Evolutionary conservation across 192 early-diverging fungal species (phyloP), one percentile per base, ranked within the genome.

Genomic region (Backusella liffmaniae): DNA sequence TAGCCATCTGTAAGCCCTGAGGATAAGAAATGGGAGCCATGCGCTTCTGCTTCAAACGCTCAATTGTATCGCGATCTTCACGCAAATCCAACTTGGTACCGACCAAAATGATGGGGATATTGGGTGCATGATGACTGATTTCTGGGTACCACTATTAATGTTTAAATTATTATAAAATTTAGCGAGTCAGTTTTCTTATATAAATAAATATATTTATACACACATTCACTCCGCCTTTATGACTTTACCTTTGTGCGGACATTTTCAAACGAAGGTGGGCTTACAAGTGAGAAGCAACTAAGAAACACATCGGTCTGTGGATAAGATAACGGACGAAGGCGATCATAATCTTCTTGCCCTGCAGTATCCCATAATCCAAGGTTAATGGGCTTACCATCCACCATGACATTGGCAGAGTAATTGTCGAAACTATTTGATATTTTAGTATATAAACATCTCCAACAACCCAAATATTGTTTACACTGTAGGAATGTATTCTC

Each of bases 401-500:
- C 94, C 95, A 96, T 96, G 51, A 96, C 95, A 81, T 95, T 96
- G 44, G 94, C 95, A 46, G 94, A 95, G 87, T 96, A 96, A 85
- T 96, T 96, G 85, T 96, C 95, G 77, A 96, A 96, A 30, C 93
- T 94, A 67, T 36, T 49, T 9, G 16, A 53, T 10, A 29, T 1
- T 29, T 21, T 62, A 49, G 23, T 32, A 32, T 32, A 32, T 32
- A 2, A 32, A 32, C 32, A 32, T 32, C 32, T 32, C 36, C 8
- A 41, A 41, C 39, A 44, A 16, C 12, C 37, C 26, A 44, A 4
- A 44, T 44, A 6, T 10, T 34, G 21, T 39, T 88, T 95, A 98
- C 95, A 99, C 97, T 72, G 97, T 99, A 73, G 97, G 97, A 82
- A 99, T 97, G 81, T 99, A 99, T 88, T 98, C 96, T 70, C 96